Evolutionary conservation across 768 basidiomycete species (phyloP).

Genomic region (Xerocomus potaroensis): DNA sequence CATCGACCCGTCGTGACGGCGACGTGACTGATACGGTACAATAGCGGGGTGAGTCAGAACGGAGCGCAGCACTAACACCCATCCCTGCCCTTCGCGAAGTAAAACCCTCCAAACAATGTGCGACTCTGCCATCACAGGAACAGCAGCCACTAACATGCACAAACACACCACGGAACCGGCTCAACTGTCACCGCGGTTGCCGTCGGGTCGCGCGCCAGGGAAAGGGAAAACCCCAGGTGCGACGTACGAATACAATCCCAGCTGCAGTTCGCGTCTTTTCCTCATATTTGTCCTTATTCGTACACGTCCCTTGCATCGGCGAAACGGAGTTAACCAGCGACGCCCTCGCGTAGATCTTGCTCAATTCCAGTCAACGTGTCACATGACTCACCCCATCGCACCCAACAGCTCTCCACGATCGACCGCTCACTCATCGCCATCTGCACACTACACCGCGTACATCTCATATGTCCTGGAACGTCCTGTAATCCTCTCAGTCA

Average conservation of each 20-base stretch:
- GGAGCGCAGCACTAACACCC: constrained; percentile 24
- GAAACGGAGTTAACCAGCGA: constrained; percentile 19
- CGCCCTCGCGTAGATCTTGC: too few species aligned
- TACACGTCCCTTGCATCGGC: constrained; percentile 9
- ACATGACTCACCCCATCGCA: constrained; percentile 34
- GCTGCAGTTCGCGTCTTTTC: too few species aligned
- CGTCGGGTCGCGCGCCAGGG: too few species aligned
- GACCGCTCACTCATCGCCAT: constrained; percentile 49
- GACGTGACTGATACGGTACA: constrained; percentile 5
- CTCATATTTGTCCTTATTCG: constrained; percentile 14
- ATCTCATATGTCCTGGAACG: constrained; percentile 32
- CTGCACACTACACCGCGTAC: constrained; percentile 43
- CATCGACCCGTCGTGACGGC: constrained; percentile 9
- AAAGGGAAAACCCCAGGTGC: constrained; percentile 6
- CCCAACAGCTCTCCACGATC: constrained; percentile 48
- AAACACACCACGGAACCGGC: constrained; percentile 28
- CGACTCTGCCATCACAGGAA: constrained; percentile 24
- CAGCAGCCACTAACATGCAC: constrained; percentile 7
- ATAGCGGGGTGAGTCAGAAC: constrained; percentile 12
- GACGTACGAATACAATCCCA: not conserved
- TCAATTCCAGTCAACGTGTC: too few species aligned
- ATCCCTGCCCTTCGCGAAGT: constrained; percentile 15
- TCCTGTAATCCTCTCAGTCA: constrained; percentile 31
- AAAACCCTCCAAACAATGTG: not conserved
- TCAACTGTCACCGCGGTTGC: not conserved